A percentile compares a stretch with the other conserved stretches of the same genome.
These are phyloP conservation scores for Termitomyces bulborhizus DNA, from an alignment of 768 basidiomycete genomes.

Conservation along the genomic window DNA sequence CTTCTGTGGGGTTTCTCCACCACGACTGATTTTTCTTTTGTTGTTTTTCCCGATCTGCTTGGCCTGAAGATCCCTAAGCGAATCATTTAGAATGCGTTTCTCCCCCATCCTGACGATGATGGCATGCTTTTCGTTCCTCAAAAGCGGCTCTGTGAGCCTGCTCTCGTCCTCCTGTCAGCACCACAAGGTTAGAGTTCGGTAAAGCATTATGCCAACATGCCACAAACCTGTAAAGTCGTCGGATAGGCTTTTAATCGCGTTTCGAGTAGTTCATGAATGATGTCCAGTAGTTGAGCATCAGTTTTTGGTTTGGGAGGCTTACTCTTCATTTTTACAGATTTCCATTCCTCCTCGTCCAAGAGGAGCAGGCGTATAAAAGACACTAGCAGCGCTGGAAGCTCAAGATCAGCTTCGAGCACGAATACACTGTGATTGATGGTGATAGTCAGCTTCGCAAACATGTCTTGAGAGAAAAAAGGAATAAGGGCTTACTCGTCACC, in stretches of 20 bases:
- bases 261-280: constrained; percentile 44
- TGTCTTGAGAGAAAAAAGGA: background rate
- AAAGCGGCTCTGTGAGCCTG: constrained; percentile 28
- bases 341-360: constrained; percentile 52
- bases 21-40: constrained; percentile 9
- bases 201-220: constrained; percentile 1
- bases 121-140: constrained; percentile 51
- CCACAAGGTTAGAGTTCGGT: background rate
- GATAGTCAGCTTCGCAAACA: background rate
- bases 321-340: constrained; percentile 49
- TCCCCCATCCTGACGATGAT: constrained; percentile 74
- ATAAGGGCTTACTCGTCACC: constrained; percentile 71
- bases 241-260: constrained; percentile 50
- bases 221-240: constrained; percentile 52
- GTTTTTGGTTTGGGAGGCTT: constrained; percentile 71
- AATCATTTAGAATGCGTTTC: constrained; percentile 53
- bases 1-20: constrained; percentile 7
- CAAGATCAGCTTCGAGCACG: constrained; percentile 44
- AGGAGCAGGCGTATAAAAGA: constrained; percentile 64
- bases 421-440: constrained; percentile 37
- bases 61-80: constrained; percentile 10
- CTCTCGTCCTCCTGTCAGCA: constrained; percentile 45
- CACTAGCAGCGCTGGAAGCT: constrained; percentile 49
- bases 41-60: constrained; percentile 2
- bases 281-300: constrained; percentile 38